phyloP scores from a whole-genome alignment of 2,329 filamentous ascomycete genomes.

The Akanthomyces dipterigenus region DNA sequence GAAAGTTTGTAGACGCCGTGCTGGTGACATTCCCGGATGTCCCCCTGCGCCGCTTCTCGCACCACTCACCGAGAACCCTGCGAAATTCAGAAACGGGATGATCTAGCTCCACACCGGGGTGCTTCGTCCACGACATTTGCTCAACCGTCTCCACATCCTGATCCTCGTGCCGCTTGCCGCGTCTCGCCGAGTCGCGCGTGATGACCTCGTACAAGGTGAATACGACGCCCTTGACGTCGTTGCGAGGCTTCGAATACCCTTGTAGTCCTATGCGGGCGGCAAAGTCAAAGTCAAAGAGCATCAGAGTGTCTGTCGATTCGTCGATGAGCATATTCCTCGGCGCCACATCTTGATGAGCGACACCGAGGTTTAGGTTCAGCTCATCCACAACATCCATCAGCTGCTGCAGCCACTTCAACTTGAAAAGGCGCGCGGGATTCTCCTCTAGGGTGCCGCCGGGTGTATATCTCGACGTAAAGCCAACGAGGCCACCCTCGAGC shows the following conservation, averaged over 20 bases:
- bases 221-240: constrained; percentile 27
- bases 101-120: constrained; percentile 27
- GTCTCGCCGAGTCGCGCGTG: constrained; percentile 22
- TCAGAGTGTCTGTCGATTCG: constrained; percentile 23
- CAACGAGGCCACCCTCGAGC: constrained; percentile 25
- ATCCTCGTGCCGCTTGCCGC: constrained; percentile 19
- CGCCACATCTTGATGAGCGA: constrained; percentile 32
- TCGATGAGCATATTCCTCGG: constrained; percentile 32
- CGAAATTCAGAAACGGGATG: constrained; percentile 23
- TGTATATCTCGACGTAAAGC: constrained; percentile 30
- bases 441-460: constrained; percentile 27
- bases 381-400: constrained; percentile 29
- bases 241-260: constrained; percentile 14
- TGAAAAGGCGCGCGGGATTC: constrained; percentile 25
- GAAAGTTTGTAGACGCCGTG: constrained; percentile 16
- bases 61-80: constrained; percentile 22
- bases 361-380: constrained; percentile 30
- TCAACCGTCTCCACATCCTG: constrained; percentile 18
- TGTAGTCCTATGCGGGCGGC: constrained; percentile 17
- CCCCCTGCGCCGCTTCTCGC: constrained; percentile 12
- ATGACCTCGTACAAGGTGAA: constrained; percentile 32
- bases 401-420: constrained; percentile 29
- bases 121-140: constrained; percentile 24
- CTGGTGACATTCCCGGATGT: constrained; percentile 11
- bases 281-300: constrained; percentile 32